Evolutionary conservation across 2,329 filamentous ascomycete species (phyloP), one percentile per base, ranked within the genome.

Genomic region (Nectriaceae sp.): DNA sequence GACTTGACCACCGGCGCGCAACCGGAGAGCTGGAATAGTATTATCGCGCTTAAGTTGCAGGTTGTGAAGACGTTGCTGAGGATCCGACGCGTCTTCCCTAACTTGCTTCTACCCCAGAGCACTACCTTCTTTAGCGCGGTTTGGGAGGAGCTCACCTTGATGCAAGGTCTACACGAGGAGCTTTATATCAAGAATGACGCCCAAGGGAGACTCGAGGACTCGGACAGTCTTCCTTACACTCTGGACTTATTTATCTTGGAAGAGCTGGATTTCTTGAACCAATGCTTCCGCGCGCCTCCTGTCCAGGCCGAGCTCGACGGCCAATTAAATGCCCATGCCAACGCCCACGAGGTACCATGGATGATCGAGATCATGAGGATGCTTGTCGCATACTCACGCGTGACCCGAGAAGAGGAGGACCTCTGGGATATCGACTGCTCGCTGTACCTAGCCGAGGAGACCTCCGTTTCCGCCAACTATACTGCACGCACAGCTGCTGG

Each of bases 401-500:
- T 99, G 60, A 92, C 89, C 2, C 85, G 84, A 21, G 94, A 99
- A 68, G 94, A 97, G 65, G 90, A 97, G 71, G 90, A 89, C 6
- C 73, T 99, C 10, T 99, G 94, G 94, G 90, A 97, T 60, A 90
- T 97, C 54, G 94, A 99, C 68, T 88, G 95, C 58, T 97, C 96
- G 49, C 81, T 99, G 2, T 99, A 95, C 70, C 78, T 99, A 40
- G 93, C 91, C 1, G 94, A 99, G 70, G 93, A 97, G 72, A 93
- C 90, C 2, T 93, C 91, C 2, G 88, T 97, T 16, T 96, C 91
- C 11, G 89, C 92, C 24, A 97, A 97, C 69, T 99, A 97, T 72
- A 97, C 94, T 0, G 89, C 94, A 13, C 85, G 94, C 57, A 96
- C 90, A 16, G 94, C 93, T 35, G 94, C 90, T 55, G 92, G 91